phyloP scores from a whole-genome alignment of 2,329 filamentous ascomycete genomes.

The Thelonectria discophora region DNA sequence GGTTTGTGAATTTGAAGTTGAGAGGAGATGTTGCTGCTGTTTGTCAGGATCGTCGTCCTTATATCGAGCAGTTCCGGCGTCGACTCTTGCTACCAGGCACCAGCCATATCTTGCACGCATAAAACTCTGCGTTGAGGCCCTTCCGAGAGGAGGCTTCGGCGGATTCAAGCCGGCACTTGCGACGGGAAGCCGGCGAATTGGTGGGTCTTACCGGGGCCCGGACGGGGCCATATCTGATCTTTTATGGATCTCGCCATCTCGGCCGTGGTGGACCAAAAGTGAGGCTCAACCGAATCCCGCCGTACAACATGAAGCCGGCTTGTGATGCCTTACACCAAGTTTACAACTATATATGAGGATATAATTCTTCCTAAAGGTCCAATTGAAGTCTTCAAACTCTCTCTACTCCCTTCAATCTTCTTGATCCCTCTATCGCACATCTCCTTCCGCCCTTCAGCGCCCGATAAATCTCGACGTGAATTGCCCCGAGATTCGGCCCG shows the following conservation, averaged over 20 bases:
- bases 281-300: conserved; percentile 20
- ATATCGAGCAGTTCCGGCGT: not conserved
- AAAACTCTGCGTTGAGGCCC: not conserved
- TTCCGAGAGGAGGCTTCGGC: not conserved
- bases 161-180: conserved; percentile 12
- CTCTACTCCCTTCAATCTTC: not conserved
- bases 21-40: not conserved
- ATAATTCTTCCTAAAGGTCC: not conserved
- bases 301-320: not conserved
- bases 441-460: not conserved
- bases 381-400: not conserved
- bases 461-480: conserved; percentile 10
- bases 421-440: not conserved
- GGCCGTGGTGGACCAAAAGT: conserved; percentile 13
- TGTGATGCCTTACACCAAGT: conserved; percentile 1
- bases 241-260: conserved; percentile 16
- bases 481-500: conserved; percentile 31
- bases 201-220: conserved; percentile 13
- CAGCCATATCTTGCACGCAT: not conserved
- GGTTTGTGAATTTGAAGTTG: not conserved
- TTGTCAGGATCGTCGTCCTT: not conserved
- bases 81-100: not conserved
- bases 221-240: conserved; percentile 15
- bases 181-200: conserved; percentile 11
- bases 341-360: not conserved